Evolutionary conservation across 2,329 filamentous ascomycete species (phyloP).

Genomic region (Colletotrichum nymphaeae): DNA sequence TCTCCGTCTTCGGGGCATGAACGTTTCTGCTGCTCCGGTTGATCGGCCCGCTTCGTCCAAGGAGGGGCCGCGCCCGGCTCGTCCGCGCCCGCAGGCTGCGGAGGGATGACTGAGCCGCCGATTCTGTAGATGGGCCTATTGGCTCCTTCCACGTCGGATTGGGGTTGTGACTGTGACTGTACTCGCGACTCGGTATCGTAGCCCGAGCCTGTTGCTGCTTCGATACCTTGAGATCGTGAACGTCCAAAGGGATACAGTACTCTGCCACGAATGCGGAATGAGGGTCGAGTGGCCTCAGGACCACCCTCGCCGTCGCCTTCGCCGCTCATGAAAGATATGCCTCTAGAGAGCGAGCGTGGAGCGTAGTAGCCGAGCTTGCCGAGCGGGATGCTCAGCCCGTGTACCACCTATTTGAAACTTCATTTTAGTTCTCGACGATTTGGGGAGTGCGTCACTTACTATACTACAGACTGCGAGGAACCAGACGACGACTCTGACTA

Average conservation of each 20-base stretch:
- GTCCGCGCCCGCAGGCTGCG: background rate
- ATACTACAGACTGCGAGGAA: conserved; percentile 87
- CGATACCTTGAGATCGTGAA: conserved; percentile 20
- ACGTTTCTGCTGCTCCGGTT: background rate
- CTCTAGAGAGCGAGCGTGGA: conserved; percentile 66
- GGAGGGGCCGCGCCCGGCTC: conserved; percentile 1
- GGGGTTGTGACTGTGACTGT: background rate
- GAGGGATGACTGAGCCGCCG: conserved; percentile 52
- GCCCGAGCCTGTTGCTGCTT: background rate
- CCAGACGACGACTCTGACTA: conserved; percentile 82
- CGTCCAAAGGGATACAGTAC: conserved; percentile 39
- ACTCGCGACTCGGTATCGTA: conserved; percentile 20
- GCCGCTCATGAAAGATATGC: conserved; percentile 40
- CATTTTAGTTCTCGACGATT: conserved; percentile 21
- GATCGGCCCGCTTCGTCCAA: conserved; percentile 4
- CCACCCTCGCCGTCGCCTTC: conserved; percentile 32
- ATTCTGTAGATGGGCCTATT: conserved; percentile 49
- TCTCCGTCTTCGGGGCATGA: background rate
- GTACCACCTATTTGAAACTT: conserved; percentile 68
- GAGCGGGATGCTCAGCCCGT: conserved; percentile 84
- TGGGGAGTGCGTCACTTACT: conserved; percentile 60
- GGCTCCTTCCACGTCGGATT: conserved; percentile 5
- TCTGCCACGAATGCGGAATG: conserved; percentile 46
- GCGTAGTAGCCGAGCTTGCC: conserved; percentile 74
- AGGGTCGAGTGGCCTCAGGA: background rate